Evolutionary conservation across 2,329 filamentous ascomycete genomes (phyloP), one percentile per base, ranked within the genome.

Genomic region (Penicillium sclerotigenum): DNA sequence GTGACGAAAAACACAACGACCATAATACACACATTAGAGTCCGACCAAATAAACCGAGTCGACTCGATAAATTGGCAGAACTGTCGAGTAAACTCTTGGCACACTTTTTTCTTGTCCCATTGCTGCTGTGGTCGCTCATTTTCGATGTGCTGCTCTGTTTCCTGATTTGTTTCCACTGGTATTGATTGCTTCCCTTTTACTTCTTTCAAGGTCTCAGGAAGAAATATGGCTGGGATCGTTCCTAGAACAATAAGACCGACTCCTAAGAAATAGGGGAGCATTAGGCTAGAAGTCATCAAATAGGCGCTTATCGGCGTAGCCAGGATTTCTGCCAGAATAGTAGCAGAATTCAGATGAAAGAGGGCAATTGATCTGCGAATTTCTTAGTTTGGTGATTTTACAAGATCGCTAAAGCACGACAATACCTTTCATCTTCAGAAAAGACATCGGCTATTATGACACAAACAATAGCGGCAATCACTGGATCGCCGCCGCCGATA

Each of bases 381-480:
- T 14, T 29, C 38, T 63, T 24, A 59, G 55, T 22, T 6, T 36
- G 18, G n/a, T 11, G 6, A 42, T 5, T 5, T 13, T 10, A 9
- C 18, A 11, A 18, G 28, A n/a, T 13, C 10, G 40, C 4, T 13
- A 48, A 31, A 16, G 11, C 38, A 13, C 29, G 11, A 26, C 26
- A 37, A 36, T 59, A 70, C 68, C 61, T 65, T 51, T 71, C 66
- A 48, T 68, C 65, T 34, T 66, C 65, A 1, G 65, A 61, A 48
- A 65, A 67, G 10, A 67, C 45, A 48, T 71, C 68, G 9, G 68
- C 65, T 9, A 70, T 53, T 51, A 70, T 64, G 2, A 64, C 60
- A 31, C 65, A 48, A 7, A 59, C 56, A 37, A 66, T 60, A 2
- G 63, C 59, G 6, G 54, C 28, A 2, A 63, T 13, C 3, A 65